A percentile compares a stretch with the other conserved stretches of the same genome.
phyloP scores from a whole-genome alignment of 208 protist genomes.

The Leishmania gerbilli region DNA sequence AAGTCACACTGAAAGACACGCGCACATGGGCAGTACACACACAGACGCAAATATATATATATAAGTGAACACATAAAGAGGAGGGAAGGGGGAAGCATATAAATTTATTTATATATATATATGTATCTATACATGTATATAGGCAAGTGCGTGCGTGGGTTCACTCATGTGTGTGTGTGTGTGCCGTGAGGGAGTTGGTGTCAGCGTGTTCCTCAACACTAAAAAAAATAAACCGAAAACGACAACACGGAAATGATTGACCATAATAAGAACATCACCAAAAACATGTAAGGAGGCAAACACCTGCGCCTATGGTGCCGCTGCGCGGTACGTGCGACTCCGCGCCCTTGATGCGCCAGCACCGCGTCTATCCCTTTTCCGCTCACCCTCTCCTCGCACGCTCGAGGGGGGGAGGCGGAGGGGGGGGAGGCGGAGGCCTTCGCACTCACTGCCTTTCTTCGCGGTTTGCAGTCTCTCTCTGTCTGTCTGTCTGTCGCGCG shows the following conservation, averaged over 20 bases:
- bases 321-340: constrained; percentile 3
- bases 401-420: no score
- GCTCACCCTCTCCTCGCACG: not conserved
- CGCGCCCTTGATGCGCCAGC: not conserved
- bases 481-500: constrained; percentile 1
- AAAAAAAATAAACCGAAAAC: not conserved
- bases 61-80: not conserved
- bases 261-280: constrained; percentile 7
- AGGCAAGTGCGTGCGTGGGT: not conserved
- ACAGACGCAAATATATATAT: not conserved
- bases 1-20: not conserved
- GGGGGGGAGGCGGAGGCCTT: no score
- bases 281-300: constrained; percentile 4
- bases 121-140: not conserved
- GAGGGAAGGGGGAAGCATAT: not conserved
- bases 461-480: no score
- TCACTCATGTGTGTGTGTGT: not conserved
- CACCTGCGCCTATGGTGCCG: not conserved
- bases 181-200: not conserved
- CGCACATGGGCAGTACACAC: not conserved
- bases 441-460: not conserved
- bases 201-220: not conserved
- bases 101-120: not conserved
- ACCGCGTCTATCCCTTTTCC: not conserved
- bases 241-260: not conserved